Evolutionary conservation across 163 green algal species (phyloP).

Genomic region (Volvox carteri): DNA sequence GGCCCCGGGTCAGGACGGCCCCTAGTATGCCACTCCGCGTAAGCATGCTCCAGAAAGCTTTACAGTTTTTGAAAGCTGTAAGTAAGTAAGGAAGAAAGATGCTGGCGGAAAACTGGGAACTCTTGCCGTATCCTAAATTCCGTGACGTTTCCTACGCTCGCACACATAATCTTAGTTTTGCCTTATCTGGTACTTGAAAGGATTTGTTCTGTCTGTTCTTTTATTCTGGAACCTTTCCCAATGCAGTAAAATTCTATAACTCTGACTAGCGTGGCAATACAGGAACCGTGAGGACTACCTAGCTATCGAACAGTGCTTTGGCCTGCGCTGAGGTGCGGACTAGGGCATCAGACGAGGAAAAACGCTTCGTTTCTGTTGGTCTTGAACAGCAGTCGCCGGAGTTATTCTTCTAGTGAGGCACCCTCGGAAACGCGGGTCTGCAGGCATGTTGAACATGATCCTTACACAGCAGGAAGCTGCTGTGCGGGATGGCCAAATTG

Average conservation of each 20-base stretch:
- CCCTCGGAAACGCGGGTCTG: constrained; percentile 16
- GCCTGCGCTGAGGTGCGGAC: constrained; percentile 6
- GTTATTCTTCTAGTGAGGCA: constrained; percentile 6
- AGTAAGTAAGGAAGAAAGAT: not conserved
- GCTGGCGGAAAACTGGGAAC: not conserved
- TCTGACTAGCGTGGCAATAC: not conserved
- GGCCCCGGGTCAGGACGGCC: not conserved
- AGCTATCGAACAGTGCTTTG: not conserved
- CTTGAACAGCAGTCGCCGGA: constrained; percentile 15
- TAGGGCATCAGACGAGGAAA: not conserved
- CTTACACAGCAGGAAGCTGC: constrained; percentile 70
- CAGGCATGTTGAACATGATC: constrained; percentile 64
- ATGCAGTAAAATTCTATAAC: no score
- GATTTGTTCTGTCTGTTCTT: no score
- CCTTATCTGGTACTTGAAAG: no score
- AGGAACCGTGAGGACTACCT: not conserved
- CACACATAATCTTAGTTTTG: no score
- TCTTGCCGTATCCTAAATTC: not conserved
- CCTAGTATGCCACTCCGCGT: not conserved
- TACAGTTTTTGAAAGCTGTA: not conserved
- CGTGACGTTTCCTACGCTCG: not conserved
- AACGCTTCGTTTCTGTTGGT: constrained; percentile 21
- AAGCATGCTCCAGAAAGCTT: not conserved
- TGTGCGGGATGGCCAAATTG: constrained; percentile 90
- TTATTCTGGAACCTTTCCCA: no score